Conservation (phyloP, 1,139 yeast species). For the Chernovozyma sophiae-reginae region DNA sequence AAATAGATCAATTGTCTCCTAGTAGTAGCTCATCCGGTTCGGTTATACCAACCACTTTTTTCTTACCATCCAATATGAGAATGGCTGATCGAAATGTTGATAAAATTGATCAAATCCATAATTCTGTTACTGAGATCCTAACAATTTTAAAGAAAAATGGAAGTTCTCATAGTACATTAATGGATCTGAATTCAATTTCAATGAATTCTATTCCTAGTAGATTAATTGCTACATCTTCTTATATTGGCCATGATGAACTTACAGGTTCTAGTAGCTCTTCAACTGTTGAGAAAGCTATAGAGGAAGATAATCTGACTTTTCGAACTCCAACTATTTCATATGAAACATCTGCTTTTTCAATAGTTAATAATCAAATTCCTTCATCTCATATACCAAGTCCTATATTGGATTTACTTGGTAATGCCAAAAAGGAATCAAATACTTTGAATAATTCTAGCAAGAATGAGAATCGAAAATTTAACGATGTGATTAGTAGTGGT, state of each 20-base stretch:
- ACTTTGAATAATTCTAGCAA: conserved; percentile 22
- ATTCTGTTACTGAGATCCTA: conserved; percentile 13
- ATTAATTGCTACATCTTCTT: conserved; percentile 2
- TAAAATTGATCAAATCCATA: conserved; percentile 3
- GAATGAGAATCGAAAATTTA: conserved; percentile 10
- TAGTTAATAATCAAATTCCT: conserved; percentile 34
- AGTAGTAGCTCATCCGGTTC: conserved; percentile 2
- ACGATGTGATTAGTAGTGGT: conserved; percentile 46
- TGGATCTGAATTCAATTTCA: conserved; percentile 1
- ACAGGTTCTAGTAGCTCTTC: conserved; percentile 2
- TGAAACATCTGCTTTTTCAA: conserved; percentile 48
- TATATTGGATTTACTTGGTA: conserved; percentile 28
- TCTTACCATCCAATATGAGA: conserved; percentile 2
- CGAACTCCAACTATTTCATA: conserved; percentile 40
- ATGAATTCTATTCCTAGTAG: neutral
- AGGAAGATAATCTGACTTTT: conserved; percentile 22
- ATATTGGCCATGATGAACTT: conserved; percentile 1
- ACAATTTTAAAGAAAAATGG: conserved; percentile 10
- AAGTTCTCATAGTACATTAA: neutral
- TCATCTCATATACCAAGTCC: conserved; percentile 37
- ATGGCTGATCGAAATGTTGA: conserved; percentile 10
- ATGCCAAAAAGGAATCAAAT: neutral
- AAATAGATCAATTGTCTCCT: conserved; percentile 9
- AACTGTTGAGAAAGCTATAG: conserved; percentile 5
- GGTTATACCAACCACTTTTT: conserved; percentile 5